Evolutionary conservation across 2,329 filamentous ascomycete species (phyloP), one percentile per base, ranked within the genome.

Genomic region (Ceratocystiopsis minuta): DNA sequence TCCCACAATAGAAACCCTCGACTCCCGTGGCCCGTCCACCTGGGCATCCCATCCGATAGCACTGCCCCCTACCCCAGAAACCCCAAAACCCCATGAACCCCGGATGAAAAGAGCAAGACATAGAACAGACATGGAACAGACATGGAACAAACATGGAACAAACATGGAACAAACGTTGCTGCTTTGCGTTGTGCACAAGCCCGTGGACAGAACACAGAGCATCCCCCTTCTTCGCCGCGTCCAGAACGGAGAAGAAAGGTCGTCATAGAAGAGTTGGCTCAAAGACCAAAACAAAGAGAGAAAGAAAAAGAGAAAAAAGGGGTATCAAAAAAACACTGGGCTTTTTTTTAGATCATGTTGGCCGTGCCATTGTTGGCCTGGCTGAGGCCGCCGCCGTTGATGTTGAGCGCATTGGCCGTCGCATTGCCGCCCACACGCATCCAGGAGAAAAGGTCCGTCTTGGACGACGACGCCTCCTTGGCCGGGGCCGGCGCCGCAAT

Each of bases 391-490:
- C 5, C 7, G 9, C 32, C 32, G 32, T 4, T 16, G 24, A 37
- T 32, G 35, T 32, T 43, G n/a, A 15, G 13, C 28, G 33, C 32
- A 15, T 34, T 39, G 40, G 6, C 14, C 38, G 39, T 37, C 12
- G 40, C 36, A 20, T n/a, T 41, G 40, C 40, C 37, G 32, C 33
- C 35, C 11, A 44, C 48, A 15, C 48, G 46, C 48, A 49, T 49
- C 46, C 48, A 49, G 2, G 44, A 43, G 41, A 48, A 49, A 16
- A 46, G 40, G 32, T 49, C 46, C 1, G 44, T 48, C 37, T 42
- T 45, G 12, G 41, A 45, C 11, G 36, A 40, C 15, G 37, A 41
- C 36, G 36, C 20, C 36, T 45, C 41, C 36, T 41, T 43, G 17
- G 36, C n/a, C 24, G 24, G 24, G 10, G 42, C 34, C 10, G 43